These are phyloP conservation scores for Fraxinus anomala DNA, from an alignment of 257 asterid genomes.

Conservation along the genomic window DNA sequence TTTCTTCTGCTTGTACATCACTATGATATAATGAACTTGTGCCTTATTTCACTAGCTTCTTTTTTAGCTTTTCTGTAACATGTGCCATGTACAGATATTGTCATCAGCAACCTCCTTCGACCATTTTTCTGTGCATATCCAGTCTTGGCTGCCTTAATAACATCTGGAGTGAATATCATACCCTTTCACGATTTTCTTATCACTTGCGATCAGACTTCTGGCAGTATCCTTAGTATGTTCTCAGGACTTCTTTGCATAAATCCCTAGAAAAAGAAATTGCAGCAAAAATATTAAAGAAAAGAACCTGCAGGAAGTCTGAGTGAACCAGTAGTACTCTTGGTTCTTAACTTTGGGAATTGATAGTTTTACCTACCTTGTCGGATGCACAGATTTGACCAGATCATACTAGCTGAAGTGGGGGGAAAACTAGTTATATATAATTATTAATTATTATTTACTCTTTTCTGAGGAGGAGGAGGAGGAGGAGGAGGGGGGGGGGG, in stretches of 20 bases:
- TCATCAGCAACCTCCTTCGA: conserved; percentile 4
- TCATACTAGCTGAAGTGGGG: conserved; percentile 9
- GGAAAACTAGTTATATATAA: background rate
- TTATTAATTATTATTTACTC: conserved; percentile 4
- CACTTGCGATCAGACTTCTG: background rate
- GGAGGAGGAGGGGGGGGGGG: too few relatives aligned
- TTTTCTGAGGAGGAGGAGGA: background rate
- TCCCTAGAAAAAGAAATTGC: conserved; percentile 14
- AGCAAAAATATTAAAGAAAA: background rate
- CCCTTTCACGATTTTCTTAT: background rate
- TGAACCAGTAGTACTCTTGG: background rate
- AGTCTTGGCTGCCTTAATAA: background rate
- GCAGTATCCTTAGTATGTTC: background rate
- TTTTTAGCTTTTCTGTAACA: conserved; percentile 14
- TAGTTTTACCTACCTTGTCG: background rate
- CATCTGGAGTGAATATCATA: background rate
- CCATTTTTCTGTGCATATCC: background rate
- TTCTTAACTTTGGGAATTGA: background rate
- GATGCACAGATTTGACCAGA: conserved; percentile 6
- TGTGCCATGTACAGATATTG: conserved; percentile 3
- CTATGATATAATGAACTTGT: conserved; percentile 1
- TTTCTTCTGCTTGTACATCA: conserved; percentile 15
- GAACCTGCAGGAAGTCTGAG: background rate
- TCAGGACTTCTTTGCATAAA: background rate
- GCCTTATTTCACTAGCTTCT: conserved; percentile 3